Evolutionary conservation across 2,329 filamentous ascomycete genomes (phyloP), one percentile per base, ranked within the genome.

Genomic region (Nothomitra cinnamomea): DNA sequence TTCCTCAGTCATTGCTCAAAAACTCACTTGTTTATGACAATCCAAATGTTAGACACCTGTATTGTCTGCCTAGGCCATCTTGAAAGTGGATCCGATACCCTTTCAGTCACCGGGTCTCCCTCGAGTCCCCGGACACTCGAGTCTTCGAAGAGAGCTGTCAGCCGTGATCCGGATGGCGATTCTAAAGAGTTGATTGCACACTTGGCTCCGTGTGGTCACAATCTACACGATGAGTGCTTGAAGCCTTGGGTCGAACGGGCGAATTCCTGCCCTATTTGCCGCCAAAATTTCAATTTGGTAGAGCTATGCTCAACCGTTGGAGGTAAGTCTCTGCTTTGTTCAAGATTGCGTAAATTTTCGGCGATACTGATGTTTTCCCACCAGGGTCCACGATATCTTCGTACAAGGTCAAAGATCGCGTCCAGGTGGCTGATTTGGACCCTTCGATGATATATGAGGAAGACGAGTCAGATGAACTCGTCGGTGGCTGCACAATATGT

Each of bases 191-290:
- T 71, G 57, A 75, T 83, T 61, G 79, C 79, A 56, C 78, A 80
- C 62, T 63, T 83, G 25, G 65, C 81, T 56, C 83, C 87, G 48
- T 98, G 92, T 69, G 85, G 87, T 55, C 94, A 98, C 72, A 78
- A 89, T 61, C 75, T 98, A 61, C 92, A 98, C 70, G 83, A 98
- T 70, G 81, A 84, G 52, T 98, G 92, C 68, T 76, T 98, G 60
- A 84, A 85, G 61, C 87, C 88, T 60, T 98, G 92, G 92, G 87
- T 90, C 47, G 87, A 94, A 69, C 85, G 94, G 67, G 90, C 92
- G 58, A 98, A 96, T 69, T 95, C 89, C 65, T 98, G 92, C 68
- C 92, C 92, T 47, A 95, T 98, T 67, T 98, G 92, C 70, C 85
- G 92, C 60, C 85, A 87, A 62, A 80, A 78, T 58, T 96, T 98